Evolutionary conservation across 306 rosid genomes (phyloP), one percentile per base, ranked within the genome.

Genomic region (Astragalus glycyphyllos): DNA sequence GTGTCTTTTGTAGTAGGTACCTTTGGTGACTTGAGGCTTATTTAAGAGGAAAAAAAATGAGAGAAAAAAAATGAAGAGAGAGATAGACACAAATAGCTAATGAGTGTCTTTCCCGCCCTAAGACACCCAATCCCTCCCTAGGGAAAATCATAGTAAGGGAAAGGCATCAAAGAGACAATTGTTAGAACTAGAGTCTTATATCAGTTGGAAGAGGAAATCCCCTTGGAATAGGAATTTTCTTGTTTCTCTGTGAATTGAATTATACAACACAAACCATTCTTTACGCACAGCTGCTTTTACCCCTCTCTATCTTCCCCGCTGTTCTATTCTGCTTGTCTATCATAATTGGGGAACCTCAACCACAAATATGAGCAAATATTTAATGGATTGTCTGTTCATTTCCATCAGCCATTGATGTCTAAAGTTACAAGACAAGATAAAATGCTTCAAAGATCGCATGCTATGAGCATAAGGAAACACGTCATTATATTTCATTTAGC

Each of bases 351-450:
- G 45, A 40, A 40, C 10, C 45, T 40, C 9, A 40, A 40, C 45
- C 9, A 37, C 64, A 48, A 37, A 13, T 58, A 11, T 5, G 16
- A 76, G 6, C 64, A 71, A 14, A 26, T 8, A 65, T 63, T 71
- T 64, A 48, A 37, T 46, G 14, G 6, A 29, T 57, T 64, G 63
- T 56, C 46, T 71, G 64, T 46, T 60, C 46, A 64, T 37, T 55
- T 12, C 49, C 14, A 54, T 41, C 5, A 54, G 38, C 65, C 47
- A 1, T 57, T 40, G 45, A 68, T 14, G 63, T 58, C 56, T 13
- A 8, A 65, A 13, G 38, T 44, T 50, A 14, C 11, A 26, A 44
- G 40, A 23, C 59, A 20, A 20, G 12, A 59, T 20, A 53, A 48
- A 68, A 48, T 58, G 26, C 38, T 16, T 11, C 15, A 68, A 63